Conservation (phyloP, 2,329 filamentous ascomycete species). For the Colletotrichum truncatum region DNA sequence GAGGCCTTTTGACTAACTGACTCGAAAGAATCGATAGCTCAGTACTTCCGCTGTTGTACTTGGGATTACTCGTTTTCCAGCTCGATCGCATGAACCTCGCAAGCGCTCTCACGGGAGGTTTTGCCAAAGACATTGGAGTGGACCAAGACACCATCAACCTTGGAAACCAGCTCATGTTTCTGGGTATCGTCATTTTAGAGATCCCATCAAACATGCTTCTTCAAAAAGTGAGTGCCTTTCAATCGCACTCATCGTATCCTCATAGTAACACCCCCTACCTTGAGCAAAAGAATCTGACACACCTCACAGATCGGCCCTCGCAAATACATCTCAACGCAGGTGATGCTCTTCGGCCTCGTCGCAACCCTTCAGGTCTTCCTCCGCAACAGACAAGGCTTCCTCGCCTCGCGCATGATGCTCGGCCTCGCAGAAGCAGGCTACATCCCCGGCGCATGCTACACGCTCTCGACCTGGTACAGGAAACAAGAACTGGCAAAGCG, state of each 20-base stretch:
- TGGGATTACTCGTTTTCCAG: slow-evolving; percentile 60
- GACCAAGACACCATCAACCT: slow-evolving; percentile 59
- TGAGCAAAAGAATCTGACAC: neutral
- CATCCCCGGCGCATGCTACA: slow-evolving; percentile 60
- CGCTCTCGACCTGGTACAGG: slow-evolving; percentile 60
- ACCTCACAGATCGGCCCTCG: slow-evolving; percentile 48
- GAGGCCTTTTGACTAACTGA: neutral
- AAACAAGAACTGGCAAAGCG: slow-evolving; percentile 54
- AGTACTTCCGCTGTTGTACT: slow-evolving; percentile 56
- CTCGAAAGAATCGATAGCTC: slow-evolving; percentile 52
- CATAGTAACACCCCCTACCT: too few species aligned
- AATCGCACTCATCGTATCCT: too few species aligned
- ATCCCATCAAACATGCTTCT: slow-evolving; percentile 60
- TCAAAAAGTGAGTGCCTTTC: slow-evolving; percentile 38
- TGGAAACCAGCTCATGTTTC: slow-evolving; percentile 62
- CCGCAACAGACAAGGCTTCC: slow-evolving; percentile 50
- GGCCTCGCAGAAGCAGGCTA: slow-evolving; percentile 60
- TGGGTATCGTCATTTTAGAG: slow-evolving; percentile 58
- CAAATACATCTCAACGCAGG: slow-evolving; percentile 58
- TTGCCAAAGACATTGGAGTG: slow-evolving; percentile 52
- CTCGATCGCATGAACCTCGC: slow-evolving; percentile 62
- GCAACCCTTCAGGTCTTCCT: slow-evolving; percentile 55
- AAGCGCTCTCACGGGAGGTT: slow-evolving; percentile 58
- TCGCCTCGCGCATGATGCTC: slow-evolving; percentile 52
- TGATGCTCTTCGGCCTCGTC: slow-evolving; percentile 57